A percentile compares a stretch with the other conserved stretches of the same genome.
Conservation (phyloP, 306 rosid genomes). For the Cicer yamashitae region DNA sequence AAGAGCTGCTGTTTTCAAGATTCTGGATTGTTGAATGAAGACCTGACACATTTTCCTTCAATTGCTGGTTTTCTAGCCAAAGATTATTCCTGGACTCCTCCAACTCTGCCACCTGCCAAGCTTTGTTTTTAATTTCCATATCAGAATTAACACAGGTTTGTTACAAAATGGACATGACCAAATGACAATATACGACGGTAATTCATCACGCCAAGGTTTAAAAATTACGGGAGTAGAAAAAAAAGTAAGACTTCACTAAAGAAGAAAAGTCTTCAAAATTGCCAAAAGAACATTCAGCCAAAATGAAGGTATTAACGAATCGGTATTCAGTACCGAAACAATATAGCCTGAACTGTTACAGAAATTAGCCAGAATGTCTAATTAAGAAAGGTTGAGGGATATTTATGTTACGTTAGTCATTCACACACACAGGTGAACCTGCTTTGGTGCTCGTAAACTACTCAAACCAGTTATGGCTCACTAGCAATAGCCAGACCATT, state of each 20-base stretch:
- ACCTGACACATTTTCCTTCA: slow-evolving; percentile 62
- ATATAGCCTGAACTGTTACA: slow-evolving; percentile 18
- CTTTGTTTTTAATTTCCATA: slow-evolving; percentile 84
- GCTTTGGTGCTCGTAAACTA: slow-evolving; percentile 33
- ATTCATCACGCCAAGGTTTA: slow-evolving; percentile 35
- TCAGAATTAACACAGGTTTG: slow-evolving; percentile 68
- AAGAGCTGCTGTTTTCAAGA: slow-evolving; percentile 57
- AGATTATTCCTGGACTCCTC: slow-evolving; percentile 65
- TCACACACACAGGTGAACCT: not conserved
- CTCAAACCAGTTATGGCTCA: slow-evolving; percentile 37
- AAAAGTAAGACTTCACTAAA: slow-evolving; percentile 8
- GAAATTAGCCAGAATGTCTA: slow-evolving; percentile 29
- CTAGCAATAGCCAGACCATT: slow-evolving; percentile 1
- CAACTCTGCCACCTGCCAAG: slow-evolving; percentile 88
- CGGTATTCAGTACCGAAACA: slow-evolving; percentile 29
- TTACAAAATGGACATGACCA: slow-evolving; percentile 46
- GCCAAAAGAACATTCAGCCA: slow-evolving; percentile 38
- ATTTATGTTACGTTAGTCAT: slow-evolving; percentile 8
- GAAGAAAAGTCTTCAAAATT: slow-evolving; percentile 11
- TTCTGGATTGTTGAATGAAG: slow-evolving; percentile 69
- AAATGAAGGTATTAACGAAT: slow-evolving; percentile 15
- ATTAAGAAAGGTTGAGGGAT: slow-evolving; percentile 11
- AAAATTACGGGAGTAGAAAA: slow-evolving; percentile 9
- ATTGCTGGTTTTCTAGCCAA: slow-evolving; percentile 69
- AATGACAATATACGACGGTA: slow-evolving; percentile 42